phyloP scores from a whole-genome alignment of 495 filamentous ascomycete species.

The Penicillium salamii region DNA sequence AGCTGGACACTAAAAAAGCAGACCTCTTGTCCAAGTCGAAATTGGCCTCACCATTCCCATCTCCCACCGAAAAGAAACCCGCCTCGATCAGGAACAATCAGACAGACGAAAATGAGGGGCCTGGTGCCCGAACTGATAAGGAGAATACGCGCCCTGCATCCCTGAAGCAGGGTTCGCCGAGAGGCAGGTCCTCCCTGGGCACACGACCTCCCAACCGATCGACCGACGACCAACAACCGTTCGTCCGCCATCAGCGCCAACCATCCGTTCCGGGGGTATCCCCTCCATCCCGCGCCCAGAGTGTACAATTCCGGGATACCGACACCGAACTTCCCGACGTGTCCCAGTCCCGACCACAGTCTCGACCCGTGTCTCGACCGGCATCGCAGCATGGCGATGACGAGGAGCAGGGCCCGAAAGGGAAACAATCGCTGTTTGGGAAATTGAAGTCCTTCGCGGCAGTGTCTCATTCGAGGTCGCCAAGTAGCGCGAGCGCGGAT shows the following conservation, averaged over 20 bases:
- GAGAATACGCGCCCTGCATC: slow-evolving; percentile 22
- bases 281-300: slow-evolving; percentile 50
- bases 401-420: slow-evolving; percentile 44
- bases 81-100: slow-evolving; percentile 15
- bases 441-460: slow-evolving; percentile 60
- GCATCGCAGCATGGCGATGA: slow-evolving; percentile 48
- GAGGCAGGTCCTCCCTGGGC: slow-evolving; percentile 23
- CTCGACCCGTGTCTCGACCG: slow-evolving; percentile 51
- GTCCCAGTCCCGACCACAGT: slow-evolving; percentile 51
- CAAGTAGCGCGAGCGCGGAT: slow-evolving; percentile 40
- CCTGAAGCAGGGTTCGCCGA: slow-evolving; percentile 19
- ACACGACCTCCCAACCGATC: slow-evolving; percentile 29
- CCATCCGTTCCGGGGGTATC: slow-evolving; percentile 32
- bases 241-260: slow-evolving; percentile 23
- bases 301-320: slow-evolving; percentile 64
- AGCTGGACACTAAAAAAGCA: slow-evolving; percentile 20
- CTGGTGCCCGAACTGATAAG: slow-evolving; percentile 10
- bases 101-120: slow-evolving; percentile 8
- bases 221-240: slow-evolving; percentile 19
- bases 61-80: slow-evolving; percentile 30
- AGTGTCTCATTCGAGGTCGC: slow-evolving; percentile 42
- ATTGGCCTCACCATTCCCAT: slow-evolving; percentile 33
- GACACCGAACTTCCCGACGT: slow-evolving; percentile 40
- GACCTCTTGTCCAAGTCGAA: slow-evolving; percentile 24
- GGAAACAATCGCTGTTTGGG: slow-evolving; percentile 63